Evolutionary conservation across 73 alveolate genomes (phyloP).

Genomic region (Loxodes magnus): DNA sequence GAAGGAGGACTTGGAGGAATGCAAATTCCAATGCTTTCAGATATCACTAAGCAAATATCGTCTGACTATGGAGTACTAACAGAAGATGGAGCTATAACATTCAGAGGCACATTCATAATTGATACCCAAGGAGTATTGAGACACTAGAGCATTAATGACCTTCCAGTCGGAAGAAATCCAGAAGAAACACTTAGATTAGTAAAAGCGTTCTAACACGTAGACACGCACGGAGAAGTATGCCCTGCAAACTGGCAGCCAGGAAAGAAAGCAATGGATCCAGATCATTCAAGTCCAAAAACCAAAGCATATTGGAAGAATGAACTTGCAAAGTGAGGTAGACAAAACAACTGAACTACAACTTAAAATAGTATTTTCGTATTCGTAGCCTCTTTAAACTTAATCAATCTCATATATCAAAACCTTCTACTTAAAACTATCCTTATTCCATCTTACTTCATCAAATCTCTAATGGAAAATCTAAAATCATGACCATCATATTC

Average conservation of each 20-base stretch:
- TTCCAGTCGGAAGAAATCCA: conserved; percentile 97
- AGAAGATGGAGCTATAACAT: conserved; percentile 76
- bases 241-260: conserved; percentile 98
- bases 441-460: no score
- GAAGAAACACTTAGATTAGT: conserved; percentile 91
- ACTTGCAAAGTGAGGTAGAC: conserved; percentile 59
- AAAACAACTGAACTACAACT: no score
- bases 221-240: conserved; percentile 96
- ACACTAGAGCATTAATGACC: conserved; percentile 85
- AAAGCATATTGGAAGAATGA: conserved; percentile 49
- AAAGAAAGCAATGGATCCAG: conserved; percentile 72
- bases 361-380: no score
- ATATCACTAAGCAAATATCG: conserved; percentile 57
- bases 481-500: no score
- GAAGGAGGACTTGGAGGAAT: conserved; percentile 87
- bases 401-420: no score
- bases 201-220: conserved; percentile 93
- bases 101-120: conserved; percentile 93
- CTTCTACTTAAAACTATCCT: no score
- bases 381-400: no score
- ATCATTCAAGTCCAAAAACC: conserved; percentile 47
- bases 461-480: no score
- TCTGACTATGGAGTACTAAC: conserved; percentile 76
- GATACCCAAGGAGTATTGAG: conserved; percentile 87
- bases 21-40: conserved; percentile 85